Evolutionary conservation across 2,329 filamentous ascomycete genomes (phyloP), one percentile per base, ranked within the genome.

Genomic region (Thermochaetoides dissita): DNA sequence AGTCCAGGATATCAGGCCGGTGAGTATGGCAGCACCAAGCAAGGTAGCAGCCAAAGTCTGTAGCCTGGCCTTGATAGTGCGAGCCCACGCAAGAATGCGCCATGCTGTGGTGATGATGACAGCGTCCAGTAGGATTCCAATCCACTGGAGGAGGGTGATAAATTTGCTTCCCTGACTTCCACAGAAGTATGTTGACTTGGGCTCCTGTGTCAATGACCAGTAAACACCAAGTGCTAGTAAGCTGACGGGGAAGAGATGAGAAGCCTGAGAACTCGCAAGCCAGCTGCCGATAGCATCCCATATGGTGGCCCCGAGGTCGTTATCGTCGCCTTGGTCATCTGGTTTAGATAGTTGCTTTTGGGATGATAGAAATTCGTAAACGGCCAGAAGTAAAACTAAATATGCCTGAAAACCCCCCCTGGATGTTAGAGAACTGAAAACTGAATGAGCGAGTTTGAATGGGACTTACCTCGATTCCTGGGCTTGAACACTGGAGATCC

Each of bases 161-260:
- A 54, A 54, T 5, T 55, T 51, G 3, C 55, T 55, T 39, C 57
- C 63, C 10, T 62, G 46, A 5, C 59, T 48, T 11, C 71, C 67
- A 50, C 72, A 76, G 43, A 73, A 64, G 44, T 68, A 72, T 0
- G 68, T 71, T 9, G 71, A 74, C n/a, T 52, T 57, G 11, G 55
- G 51, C 3, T 58, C 57, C n/a, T 63, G 60, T 10, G 59, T 57
- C 2, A 61, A 51, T 10, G 63, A 57, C 2, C 64, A 52, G 42
- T 61, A 70, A 3, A 65, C 62, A 3, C 68, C 68, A 4, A 59
- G 58, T 8, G 62, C 59, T 34, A 74, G 57, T n/a, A 65, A 44
- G 11, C 62, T 6, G 6, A 58, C 57, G 36, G 61, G 59, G 12
- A 60, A 38, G 2, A 66, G 48, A 11, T 64, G 55, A 36, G 60